Evolutionary conservation across 1,284 basidiomycete species (phyloP).

Genomic region (Ganoderma resinaceum): DNA sequence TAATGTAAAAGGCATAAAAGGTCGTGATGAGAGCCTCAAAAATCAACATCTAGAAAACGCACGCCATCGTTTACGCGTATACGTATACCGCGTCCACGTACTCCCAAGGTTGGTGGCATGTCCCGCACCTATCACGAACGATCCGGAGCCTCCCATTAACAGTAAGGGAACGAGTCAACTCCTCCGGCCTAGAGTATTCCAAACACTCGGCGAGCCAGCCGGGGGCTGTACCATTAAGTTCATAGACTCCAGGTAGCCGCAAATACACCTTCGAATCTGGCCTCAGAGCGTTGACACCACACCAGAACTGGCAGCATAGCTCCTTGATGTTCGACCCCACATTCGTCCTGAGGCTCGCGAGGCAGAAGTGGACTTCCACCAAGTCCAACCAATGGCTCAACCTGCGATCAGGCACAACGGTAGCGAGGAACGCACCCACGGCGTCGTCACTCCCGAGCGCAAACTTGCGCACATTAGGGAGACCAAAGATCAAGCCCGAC

Average conservation of each 20-base stretch:
- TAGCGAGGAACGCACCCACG: background rate
- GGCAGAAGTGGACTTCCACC: background rate
- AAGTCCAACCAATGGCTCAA: background rate
- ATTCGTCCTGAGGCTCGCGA: background rate
- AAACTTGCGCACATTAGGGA: background rate
- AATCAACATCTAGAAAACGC: background rate
- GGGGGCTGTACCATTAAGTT: background rate
- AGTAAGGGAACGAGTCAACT: background rate
- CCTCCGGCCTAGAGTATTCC: background rate
- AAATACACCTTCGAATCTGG: background rate
- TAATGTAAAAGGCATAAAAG: background rate
- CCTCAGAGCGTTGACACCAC: background rate
- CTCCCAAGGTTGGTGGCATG: background rate
- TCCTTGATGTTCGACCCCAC: background rate
- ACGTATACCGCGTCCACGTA: background rate
- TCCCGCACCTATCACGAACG: background rate
- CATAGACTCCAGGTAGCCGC: background rate
- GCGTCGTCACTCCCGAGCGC: background rate
- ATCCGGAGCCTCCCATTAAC: background rate
- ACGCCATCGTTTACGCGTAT: background rate
- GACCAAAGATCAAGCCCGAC: background rate
- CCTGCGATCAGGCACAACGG: background rate
- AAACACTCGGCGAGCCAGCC: background rate
- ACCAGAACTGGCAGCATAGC: background rate
- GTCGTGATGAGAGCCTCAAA: background rate